Evolutionary conservation across 2,329 filamentous ascomycete genomes (phyloP).

Genomic region (Ceratocystis colombiana): DNA sequence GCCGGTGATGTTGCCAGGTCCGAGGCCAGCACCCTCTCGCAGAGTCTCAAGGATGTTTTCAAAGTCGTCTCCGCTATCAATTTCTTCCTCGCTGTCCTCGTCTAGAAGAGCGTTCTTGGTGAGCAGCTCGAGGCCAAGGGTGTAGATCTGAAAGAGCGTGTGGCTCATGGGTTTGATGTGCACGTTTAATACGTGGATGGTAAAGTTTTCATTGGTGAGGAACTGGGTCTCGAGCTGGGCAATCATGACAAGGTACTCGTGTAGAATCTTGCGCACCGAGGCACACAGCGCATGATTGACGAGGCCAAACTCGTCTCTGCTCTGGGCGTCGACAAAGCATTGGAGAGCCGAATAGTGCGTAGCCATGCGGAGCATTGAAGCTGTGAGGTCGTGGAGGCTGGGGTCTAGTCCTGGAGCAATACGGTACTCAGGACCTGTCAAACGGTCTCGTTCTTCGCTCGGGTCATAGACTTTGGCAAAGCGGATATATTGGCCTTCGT

Average conservation of each 20-base stretch:
- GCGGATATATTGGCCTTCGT: conserved; percentile 93
- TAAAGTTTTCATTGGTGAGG: conserved; percentile 78
- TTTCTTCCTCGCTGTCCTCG: conserved; percentile 62
- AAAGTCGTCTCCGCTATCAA: conserved; percentile 70
- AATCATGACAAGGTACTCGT: conserved; percentile 87
- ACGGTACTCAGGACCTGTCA: conserved; percentile 71
- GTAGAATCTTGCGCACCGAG: conserved; percentile 80
- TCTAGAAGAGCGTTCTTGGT: conserved; percentile 82
- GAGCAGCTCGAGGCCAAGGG: conserved; percentile 74
- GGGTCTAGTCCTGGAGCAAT: conserved; percentile 79
- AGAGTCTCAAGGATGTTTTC: conserved; percentile 89
- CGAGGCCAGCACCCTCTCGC: conserved; percentile 72
- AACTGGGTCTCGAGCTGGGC: conserved; percentile 91
- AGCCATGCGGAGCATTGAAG: conserved; percentile 85
- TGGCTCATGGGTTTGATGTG: conserved; percentile 84
- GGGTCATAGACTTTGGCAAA: conserved; percentile 77
- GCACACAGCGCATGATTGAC: conserved; percentile 95
- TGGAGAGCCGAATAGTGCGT: conserved; percentile 87
- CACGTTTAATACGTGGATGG: conserved; percentile 82
- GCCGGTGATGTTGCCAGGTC: conserved; percentile 64
- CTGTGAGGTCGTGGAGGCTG: conserved; percentile 76
- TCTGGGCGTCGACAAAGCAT: conserved; percentile 88
- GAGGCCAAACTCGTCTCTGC: conserved; percentile 80
- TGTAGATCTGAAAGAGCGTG: conserved; percentile 84
- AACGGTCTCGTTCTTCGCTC: conserved; percentile 70